Percentiles rank a stretch among this genome's conserved stretches.
These are phyloP conservation scores for Sclerotinia trifoliorum DNA, from an alignment of 2,329 filamentous ascomycete genomes.

Conservation along the genomic window DNA sequence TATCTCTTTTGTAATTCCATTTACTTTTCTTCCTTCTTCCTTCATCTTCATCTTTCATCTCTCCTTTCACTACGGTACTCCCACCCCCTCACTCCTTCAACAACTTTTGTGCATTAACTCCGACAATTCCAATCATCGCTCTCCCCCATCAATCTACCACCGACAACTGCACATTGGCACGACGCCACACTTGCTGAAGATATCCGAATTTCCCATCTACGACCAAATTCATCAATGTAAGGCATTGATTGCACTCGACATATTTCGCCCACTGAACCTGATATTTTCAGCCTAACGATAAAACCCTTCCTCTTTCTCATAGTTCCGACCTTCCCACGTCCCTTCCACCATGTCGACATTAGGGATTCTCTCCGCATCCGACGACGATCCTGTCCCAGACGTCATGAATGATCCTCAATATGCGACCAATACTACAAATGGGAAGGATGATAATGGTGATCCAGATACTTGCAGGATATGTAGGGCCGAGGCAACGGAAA, in stretches of 20 bases:
- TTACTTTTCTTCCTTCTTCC: neutral
- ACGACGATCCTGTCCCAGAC: constrained; percentile 43
- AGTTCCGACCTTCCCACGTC: neutral
- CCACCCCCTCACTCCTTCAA: neutral
- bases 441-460: constrained; percentile 38
- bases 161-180: neutral
- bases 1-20: neutral
- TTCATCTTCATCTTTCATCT: neutral
- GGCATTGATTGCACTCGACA: constrained; percentile 9
- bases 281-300: neutral
- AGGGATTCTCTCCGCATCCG: neutral
- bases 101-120: constrained; percentile 3
- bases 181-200: constrained; percentile 7
- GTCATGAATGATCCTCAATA: constrained; percentile 58
- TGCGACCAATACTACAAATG: constrained; percentile 42
- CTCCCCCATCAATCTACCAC: neutral
- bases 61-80: neutral
- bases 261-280: neutral
- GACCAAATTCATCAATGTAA: neutral
- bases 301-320: neutral
- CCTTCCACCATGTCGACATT: neutral
- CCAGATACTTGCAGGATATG: constrained; percentile 95
- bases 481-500: constrained; percentile 76
- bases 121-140: constrained; percentile 3
- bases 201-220: constrained; percentile 7